Conservation (phyloP, 306 rosid genomes). For the Citrullus amarus region DNA sequence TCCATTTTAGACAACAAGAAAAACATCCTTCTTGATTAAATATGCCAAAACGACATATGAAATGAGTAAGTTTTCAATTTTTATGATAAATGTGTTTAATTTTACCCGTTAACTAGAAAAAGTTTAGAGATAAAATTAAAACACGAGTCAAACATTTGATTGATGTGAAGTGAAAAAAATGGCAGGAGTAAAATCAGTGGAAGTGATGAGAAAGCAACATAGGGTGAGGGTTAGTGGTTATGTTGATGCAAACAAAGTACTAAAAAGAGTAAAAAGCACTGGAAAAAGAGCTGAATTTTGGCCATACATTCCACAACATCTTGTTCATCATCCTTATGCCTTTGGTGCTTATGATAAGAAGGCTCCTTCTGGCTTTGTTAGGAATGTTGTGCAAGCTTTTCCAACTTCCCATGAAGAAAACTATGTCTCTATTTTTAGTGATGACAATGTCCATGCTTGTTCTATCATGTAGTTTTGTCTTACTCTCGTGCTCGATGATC, state of each 20-base stretch:
- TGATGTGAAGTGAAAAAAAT: background rate
- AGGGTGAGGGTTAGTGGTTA: slow-evolving; percentile 58
- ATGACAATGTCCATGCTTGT: slow-evolving; percentile 79
- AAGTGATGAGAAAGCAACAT: slow-evolving; percentile 73
- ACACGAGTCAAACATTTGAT: background rate
- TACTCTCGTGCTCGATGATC: too few relatives aligned
- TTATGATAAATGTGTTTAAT: background rate
- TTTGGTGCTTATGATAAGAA: slow-evolving; percentile 63
- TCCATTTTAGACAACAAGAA: too few relatives aligned
- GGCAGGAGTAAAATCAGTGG: slow-evolving; percentile 67
- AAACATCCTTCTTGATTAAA: too few relatives aligned
- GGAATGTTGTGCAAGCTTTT: slow-evolving; percentile 39
- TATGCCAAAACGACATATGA: too few relatives aligned
- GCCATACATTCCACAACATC: slow-evolving; percentile 81
- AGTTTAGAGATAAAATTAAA: background rate
- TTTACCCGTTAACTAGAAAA: background rate
- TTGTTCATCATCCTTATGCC: slow-evolving; percentile 49
- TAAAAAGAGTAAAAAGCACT: slow-evolving; percentile 51
- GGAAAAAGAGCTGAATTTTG: slow-evolving; percentile 81
- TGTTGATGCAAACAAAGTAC: slow-evolving; percentile 71
- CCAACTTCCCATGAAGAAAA: slow-evolving; percentile 40
- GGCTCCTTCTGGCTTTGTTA: slow-evolving; percentile 66
- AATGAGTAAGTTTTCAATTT: too few relatives aligned
- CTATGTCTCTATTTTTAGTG: slow-evolving; percentile 51
- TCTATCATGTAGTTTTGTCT: slow-evolving; percentile 42